Base-by-base conservation (phyloP, 106 monocot species). In the Cymbidium sinense region DNA sequence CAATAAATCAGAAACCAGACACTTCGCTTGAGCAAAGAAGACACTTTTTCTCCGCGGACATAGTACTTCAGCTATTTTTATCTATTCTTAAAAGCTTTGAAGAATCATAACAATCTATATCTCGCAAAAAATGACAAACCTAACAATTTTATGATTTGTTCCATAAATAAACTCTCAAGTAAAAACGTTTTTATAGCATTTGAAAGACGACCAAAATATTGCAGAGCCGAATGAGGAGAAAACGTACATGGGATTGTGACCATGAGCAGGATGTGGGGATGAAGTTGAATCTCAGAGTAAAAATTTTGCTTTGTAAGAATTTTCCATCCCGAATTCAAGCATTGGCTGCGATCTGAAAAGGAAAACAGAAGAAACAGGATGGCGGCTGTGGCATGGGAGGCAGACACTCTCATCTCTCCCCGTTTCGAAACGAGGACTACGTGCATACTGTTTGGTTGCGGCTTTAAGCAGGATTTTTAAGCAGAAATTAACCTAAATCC, bases 201-300 rank as follows among this genome's bases (percentile, higher is more conserved):
- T 67, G 28, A 33, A 30, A 67, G 11, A 2, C 33, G 7, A 31
- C 31, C 3, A 44, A 25, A 55, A 79, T 6, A 43, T 30, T 47
- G 39, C 23, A 33, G 33, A 47, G 7, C 51, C 25, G 51, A 39
- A 15, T n/a, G 44, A 44, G 54, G 15, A 41, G 82, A 47, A 50
- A n/a, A 27, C 88, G 43, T 89, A 96, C 96, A 96, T 21, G 96
- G 94, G 35, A 96, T 78, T 8, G 93, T 94, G 83, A 91, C 89
- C 44, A 94, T 55, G 83, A 96, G 82, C 73, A 96, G 91, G 77
- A 89, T 37, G 79, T 91, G 88, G 61, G 79, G 73, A 77, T 96
- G 94, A 62, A 51, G 77, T 2, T 86, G 86, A 77, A 90, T 96
- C 96, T 96, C 85, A 7, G 93, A 93, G 19, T 91, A 91, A 89